Percentiles rank a stretch among this genome's conserved stretches.
These are phyloP conservation scores for Aspergillus bombycis DNA, from an alignment of 2,329 filamentous ascomycete genomes.

Conservation along the genomic window DNA sequence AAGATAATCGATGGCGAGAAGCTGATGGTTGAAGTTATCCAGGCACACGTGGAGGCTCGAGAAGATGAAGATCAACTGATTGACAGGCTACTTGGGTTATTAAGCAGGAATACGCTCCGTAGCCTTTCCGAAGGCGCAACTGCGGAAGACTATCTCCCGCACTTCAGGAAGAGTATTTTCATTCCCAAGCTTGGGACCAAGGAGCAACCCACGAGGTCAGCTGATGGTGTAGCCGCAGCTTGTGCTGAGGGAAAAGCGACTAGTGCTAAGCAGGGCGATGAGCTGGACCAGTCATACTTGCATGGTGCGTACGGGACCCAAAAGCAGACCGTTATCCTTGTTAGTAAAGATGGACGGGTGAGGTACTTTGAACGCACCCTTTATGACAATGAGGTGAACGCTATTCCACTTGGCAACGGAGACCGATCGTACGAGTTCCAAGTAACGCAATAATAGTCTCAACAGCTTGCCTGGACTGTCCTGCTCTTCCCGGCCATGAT, in stretches of 20 bases:
- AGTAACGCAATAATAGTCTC: constrained; percentile 1
- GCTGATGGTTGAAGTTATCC: constrained; percentile 54
- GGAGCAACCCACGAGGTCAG: constrained; percentile 39
- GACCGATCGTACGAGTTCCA: constrained; percentile 49
- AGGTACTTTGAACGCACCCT: constrained; percentile 66
- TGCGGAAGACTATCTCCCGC: constrained; percentile 59
- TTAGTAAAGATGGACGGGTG: constrained; percentile 57
- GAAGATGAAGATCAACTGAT: constrained; percentile 56
- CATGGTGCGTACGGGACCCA: constrained; percentile 65
- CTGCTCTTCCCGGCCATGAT: not conserved
- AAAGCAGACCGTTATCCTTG: constrained; percentile 65
- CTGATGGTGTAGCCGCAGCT: constrained; percentile 41
- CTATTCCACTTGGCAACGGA: constrained; percentile 49
- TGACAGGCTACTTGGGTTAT: constrained; percentile 53
- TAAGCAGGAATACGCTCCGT: constrained; percentile 61
- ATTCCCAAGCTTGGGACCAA: constrained; percentile 59
- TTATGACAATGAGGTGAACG: constrained; percentile 56
- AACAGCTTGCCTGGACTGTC: not conserved
- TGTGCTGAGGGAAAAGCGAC: constrained; percentile 11
- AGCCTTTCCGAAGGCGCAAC: constrained; percentile 48
- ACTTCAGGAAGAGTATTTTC: constrained; percentile 64
- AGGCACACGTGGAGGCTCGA: constrained; percentile 44
- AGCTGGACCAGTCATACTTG: constrained; percentile 37
- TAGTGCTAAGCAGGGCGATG: constrained; percentile 19
- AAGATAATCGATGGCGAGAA: constrained; percentile 63